phyloP scores from a whole-genome alignment of 2,329 filamentous ascomycete genomes.

The Penicillium glabrum region DNA sequence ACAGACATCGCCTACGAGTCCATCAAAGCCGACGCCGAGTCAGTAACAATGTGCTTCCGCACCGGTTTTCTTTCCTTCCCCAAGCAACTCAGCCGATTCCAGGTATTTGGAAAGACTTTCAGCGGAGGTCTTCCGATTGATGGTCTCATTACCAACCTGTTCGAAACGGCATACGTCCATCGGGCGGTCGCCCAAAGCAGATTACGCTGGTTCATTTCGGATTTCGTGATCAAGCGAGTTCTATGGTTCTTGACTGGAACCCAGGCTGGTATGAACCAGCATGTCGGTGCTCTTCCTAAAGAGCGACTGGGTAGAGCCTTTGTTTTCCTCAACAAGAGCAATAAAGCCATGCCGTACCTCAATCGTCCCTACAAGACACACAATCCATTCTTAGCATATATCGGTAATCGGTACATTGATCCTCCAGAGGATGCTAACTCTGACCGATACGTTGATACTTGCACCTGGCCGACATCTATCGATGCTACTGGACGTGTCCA shows the following conservation, averaged over 20 bases:
- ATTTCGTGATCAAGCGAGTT: constrained; percentile 14
- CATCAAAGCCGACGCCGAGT: constrained; percentile 15
- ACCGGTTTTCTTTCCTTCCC: constrained; percentile 15
- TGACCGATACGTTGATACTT: constrained; percentile 13
- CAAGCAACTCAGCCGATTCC: constrained; percentile 14
- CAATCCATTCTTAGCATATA: constrained; percentile 10
- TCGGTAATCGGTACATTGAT: constrained; percentile 15
- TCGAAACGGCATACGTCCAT: constrained; percentile 15
- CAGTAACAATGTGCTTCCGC: constrained; percentile 15
- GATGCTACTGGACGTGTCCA: constrained; percentile 10
- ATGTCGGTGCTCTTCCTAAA: constrained; percentile 11
- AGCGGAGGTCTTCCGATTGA: constrained; percentile 14
- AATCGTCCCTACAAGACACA: constrained; percentile 13
- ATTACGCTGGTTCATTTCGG: constrained; percentile 12
- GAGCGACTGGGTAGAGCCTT: constrained; percentile 13
- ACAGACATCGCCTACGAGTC: constrained; percentile 17
- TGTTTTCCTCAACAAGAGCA: constrained; percentile 17
- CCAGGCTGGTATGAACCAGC: constrained; percentile 15
- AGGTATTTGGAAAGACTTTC: constrained; percentile 12
- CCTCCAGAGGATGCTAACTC: constrained; percentile 13
- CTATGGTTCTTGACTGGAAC: constrained; percentile 15
- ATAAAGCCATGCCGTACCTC: constrained; percentile 17
- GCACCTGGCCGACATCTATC: constrained; percentile 15
- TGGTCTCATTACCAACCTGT: constrained; percentile 14
- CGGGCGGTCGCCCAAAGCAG: constrained; percentile 10